phyloP scores from a whole-genome alignment of 2,329 filamentous ascomycete genomes.

The Corniculantispora saksenae region DNA sequence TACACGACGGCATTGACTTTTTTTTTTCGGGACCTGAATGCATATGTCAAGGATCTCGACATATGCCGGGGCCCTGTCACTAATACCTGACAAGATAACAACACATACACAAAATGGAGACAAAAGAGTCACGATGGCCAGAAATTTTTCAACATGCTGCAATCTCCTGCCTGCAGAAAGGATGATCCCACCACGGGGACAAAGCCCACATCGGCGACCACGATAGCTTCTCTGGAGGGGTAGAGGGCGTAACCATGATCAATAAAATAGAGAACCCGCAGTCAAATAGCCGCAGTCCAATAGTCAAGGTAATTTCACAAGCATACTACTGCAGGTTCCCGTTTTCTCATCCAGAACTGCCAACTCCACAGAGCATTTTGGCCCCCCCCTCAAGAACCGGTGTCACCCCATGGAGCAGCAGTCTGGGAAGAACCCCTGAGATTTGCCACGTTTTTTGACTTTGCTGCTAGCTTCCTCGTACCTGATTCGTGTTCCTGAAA shows the following conservation, averaged over 20 bases:
- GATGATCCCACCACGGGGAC: not conserved
- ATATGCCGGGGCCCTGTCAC: slow-evolving; percentile 7
- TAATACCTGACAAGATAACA: too few relatives aligned
- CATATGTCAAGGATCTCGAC: slow-evolving; percentile 9
- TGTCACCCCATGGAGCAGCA: too few relatives aligned
- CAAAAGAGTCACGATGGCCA: not conserved
- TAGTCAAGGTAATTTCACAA: not conserved
- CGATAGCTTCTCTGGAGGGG: not conserved
- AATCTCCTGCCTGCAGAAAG: slow-evolving; percentile 7
- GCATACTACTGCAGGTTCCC: not conserved
- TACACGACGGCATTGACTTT: too few relatives aligned
- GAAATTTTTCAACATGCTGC: not conserved
- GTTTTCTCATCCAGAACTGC: not conserved
- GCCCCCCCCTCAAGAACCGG: too few relatives aligned
- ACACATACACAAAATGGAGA: too few relatives aligned
- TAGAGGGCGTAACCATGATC: not conserved
- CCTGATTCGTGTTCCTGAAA: slow-evolving; percentile 18
- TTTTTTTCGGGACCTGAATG: too few relatives aligned
- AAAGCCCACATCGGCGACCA: slow-evolving; percentile 8
- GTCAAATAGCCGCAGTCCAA: not conserved
- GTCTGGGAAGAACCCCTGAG: slow-evolving; percentile 13
- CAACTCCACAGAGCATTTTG: too few relatives aligned
- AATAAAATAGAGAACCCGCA: not conserved
- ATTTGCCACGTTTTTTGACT: slow-evolving; percentile 19
- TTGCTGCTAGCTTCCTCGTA: not conserved